A percentile compares a stretch with the other conserved stretches of the same genome.
Evolutionary conservation across 2,329 filamentous ascomycete species (phyloP).

Genomic region (Coniochaeta prunicola): DNA sequence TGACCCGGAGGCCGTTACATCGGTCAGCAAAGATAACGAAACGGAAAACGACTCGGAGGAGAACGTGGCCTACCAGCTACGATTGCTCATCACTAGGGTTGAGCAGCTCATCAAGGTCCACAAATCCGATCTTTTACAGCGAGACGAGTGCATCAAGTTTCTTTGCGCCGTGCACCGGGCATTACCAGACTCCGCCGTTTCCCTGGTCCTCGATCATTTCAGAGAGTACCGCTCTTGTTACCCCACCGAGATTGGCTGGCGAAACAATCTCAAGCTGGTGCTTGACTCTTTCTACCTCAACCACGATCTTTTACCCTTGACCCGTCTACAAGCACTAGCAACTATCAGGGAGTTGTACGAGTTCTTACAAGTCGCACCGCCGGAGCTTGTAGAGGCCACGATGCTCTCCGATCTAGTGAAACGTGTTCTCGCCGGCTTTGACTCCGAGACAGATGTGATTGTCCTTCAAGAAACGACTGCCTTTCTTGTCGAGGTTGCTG

Average conservation of each 20-base stretch:
- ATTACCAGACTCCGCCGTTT: slow-evolving; percentile 57
- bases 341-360: slow-evolving; percentile 53
- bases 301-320: slow-evolving; percentile 48
- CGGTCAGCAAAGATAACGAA: slow-evolving; percentile 19
- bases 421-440: slow-evolving; percentile 53
- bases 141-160: slow-evolving; percentile 59
- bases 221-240: slow-evolving; percentile 63
- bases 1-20: slow-evolving; percentile 13
- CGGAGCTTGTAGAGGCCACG: slow-evolving; percentile 48
- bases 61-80: slow-evolving; percentile 35
- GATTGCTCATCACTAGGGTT: slow-evolving; percentile 37
- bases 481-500: slow-evolving; percentile 58
- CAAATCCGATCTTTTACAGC: slow-evolving; percentile 50
- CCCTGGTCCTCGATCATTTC: slow-evolving; percentile 60
- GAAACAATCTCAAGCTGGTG: slow-evolving; percentile 53
- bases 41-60: slow-evolving; percentile 23
- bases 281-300: slow-evolving; percentile 59
- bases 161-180: slow-evolving; percentile 54
- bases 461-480: slow-evolving; percentile 59
- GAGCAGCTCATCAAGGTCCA: slow-evolving; percentile 40
- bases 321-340: slow-evolving; percentile 56
- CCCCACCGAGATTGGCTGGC: slow-evolving; percentile 63
- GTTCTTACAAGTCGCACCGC: slow-evolving; percentile 48
- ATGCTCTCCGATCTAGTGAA: slow-evolving; percentile 52
- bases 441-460: slow-evolving; percentile 54